Base-by-base conservation (phyloP, 1,139 yeast species). In the Keqinozyma sinolaborantium region DNA sequence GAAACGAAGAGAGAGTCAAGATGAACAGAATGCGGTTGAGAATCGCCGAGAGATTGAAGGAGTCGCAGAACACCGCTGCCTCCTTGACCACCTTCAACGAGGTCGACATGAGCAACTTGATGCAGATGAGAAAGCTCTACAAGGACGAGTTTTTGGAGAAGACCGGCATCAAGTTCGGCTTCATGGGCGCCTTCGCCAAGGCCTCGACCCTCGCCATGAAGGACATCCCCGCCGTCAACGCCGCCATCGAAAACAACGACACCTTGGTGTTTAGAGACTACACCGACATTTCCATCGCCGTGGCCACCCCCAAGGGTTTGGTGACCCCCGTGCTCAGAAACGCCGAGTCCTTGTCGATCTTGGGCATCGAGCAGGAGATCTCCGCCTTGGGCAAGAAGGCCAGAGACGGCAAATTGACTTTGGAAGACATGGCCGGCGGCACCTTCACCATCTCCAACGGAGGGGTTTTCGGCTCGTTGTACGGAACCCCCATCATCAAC, bases 21-120 rank as follows among this genome's bases (percentile, higher is more conserved):
- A 92, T 92, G 98, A 92, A 90, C 81, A 86, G 99, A 74, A 94
- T 92, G 98, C 85, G 99, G 72, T 70, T 86, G 67, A 86, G 99
- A 77, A 94, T 94, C 48, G 97, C 98, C 38, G 97, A 94, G 73
- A 87, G 99, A 70, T 83, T 92, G 60, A 92, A 92, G 85, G 97
- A 94, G 73, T 85, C 97, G 24, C 99, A 92, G 70, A 92, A 92
- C 74, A 88, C 98, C 35, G 95, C 97, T 46, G 99, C 99, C 30
- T 87, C 97, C 32, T 78, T 92, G 58, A 92, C 98, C 42, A 92
- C 98, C 29, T 92, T 92, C 77, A 90, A 92, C 67, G 98, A 92
- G 70, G 95, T 87, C 44, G 98, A 92, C 70, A 92, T 92, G 98
- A 73, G 95, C 40, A 79, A 83, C 44, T 68, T 92, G 53, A 73